Evolutionary conservation across 2,329 filamentous ascomycete species (phyloP).

Genomic region (Ceratocystis smalleyi): DNA sequence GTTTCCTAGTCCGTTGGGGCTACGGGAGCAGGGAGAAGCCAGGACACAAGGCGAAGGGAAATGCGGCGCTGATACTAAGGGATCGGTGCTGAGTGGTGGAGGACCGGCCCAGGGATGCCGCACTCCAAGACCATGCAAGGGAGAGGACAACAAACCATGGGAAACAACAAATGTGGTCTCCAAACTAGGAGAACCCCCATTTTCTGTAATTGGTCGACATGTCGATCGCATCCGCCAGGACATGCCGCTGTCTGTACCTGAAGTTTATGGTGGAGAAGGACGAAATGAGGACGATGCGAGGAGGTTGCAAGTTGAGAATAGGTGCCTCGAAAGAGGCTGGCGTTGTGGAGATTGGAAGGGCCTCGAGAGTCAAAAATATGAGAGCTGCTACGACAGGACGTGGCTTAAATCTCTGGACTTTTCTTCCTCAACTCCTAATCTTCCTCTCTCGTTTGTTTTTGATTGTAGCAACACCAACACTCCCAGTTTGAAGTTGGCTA

Average conservation of each 20-base stretch:
- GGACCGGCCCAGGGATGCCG: slow-evolving; percentile 3
- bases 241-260: slow-evolving; percentile 4
- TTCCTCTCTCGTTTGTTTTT: neutral
- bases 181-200: neutral
- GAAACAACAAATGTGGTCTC: neutral
- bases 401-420: neutral
- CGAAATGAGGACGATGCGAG: slow-evolving; percentile 4
- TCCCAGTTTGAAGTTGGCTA: neutral
- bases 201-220: neutral
- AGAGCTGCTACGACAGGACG: neutral
- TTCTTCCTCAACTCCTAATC: neutral
- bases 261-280: neutral
- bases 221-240: neutral
- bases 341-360: neutral
- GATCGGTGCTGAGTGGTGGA: slow-evolving; percentile 7
- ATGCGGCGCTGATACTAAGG: neutral
- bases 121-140: neutral
- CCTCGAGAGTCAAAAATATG: neutral
- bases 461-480: neutral
- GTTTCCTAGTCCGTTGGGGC: neutral
- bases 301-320: neutral
- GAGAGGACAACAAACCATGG: neutral
- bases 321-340: neutral
- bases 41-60: neutral
- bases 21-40: neutral